Evolutionary conservation across 2,329 filamentous ascomycete genomes (phyloP).

Genomic region (Remersonia thermophila): DNA sequence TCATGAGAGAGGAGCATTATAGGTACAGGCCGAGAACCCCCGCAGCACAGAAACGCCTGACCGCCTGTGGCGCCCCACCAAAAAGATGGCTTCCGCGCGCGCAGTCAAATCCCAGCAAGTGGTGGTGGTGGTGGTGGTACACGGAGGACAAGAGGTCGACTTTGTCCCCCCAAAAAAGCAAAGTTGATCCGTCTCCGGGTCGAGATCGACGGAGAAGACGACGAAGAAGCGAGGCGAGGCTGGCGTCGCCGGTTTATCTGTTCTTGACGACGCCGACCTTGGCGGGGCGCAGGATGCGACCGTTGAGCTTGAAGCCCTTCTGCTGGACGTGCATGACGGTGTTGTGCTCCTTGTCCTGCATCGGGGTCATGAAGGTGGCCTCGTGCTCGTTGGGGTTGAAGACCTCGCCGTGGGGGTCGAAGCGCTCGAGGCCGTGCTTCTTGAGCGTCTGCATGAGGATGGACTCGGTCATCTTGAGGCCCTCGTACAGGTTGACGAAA

Average conservation of each 20-base stretch:
- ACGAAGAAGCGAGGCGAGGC: background rate
- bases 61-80: constrained; percentile 1
- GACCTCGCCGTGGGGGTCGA: constrained; percentile 70
- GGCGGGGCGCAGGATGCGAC: constrained; percentile 74
- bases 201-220: background rate
- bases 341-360: constrained; percentile 78
- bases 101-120: constrained; percentile 1
- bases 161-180: background rate
- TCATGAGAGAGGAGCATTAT: constrained; percentile 20
- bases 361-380: constrained; percentile 86
- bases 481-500: constrained; percentile 68
- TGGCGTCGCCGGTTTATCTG: constrained; percentile 14
- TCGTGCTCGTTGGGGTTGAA: constrained; percentile 97
- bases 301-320: constrained; percentile 92
- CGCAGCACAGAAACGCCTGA: constrained; percentile 9
- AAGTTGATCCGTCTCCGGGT: background rate
- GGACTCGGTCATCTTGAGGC: constrained; percentile 86
- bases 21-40: constrained; percentile 6
- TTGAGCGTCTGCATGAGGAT: constrained; percentile 79
- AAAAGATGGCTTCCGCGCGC: constrained; percentile 1
- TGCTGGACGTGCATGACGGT: constrained; percentile 86
- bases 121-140: constrained; percentile 4
- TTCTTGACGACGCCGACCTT: constrained; percentile 67
- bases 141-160: constrained; percentile 3
- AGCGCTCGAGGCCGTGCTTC: constrained; percentile 88